Evolutionary conservation across 768 basidiomycete genomes (phyloP), one percentile per base, ranked within the genome.

Genomic region (Auricularia sp.): DNA sequence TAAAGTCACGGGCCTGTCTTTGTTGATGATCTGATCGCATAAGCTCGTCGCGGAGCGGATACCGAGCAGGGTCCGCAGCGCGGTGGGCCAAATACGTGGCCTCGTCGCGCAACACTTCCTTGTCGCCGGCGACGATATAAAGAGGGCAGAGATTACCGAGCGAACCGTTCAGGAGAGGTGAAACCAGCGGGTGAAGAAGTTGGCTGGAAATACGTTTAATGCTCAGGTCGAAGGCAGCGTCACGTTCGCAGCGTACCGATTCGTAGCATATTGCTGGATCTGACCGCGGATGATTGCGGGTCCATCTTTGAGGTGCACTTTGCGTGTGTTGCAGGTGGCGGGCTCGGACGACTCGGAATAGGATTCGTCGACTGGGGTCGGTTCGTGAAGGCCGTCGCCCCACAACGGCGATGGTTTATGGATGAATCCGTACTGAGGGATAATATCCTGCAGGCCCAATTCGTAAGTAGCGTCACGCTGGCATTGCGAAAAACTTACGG

Each of bases 61-160:
- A 96, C 66, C 77, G 80, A 3, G 83, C 81, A 0, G 97, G 97
- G 72, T 91, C 75, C 2, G 92, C 91, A 36, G 96, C 96, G 72
- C 89, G 93, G 71, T 98, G 96, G 0, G 96, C 94, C 91, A 83
- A 76, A 71, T 92, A 98, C 33, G 97, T 84, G 43, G 91, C 85
- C 74, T 98, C 96, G 71, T 98, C 96, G 63, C 94, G 80, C 54
- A 98, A 75, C 0, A 96, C 92, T 75, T 98, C 96, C 69, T 88
- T 90, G 64, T 97, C 90, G 47, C 96, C 86, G 1, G 86, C 88
- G 67, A 94, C 85, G 68, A 99, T 76, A 33, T 93, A 75, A 54
- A 98, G 71, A 11, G 97, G 97, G 2, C 92, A 92, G 0, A 99
- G 74, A 2, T 94, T 95, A 3, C 96, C 97, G 12, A 99, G 81